These are phyloP conservation scores for Annona squamosa DNA, from an alignment of 164 flowering plant genomes.

Conservation along the genomic window DNA sequence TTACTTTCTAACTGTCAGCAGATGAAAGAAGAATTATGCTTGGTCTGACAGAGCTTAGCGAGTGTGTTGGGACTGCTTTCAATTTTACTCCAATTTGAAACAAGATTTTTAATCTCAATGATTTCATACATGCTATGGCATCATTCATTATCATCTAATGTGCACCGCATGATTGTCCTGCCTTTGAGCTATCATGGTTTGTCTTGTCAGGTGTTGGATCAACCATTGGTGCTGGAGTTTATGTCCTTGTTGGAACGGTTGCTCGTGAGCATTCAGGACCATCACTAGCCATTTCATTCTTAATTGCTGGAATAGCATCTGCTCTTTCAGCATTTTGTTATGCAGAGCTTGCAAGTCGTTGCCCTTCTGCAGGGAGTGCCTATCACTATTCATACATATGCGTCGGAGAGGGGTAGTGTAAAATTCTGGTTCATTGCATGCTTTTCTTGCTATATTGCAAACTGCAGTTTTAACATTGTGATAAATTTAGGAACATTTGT, in stretches of 20 bases:
- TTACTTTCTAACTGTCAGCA: too few species aligned
- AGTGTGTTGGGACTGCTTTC: too few species aligned
- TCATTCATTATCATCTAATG: too few species aligned
- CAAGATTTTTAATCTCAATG: too few species aligned
- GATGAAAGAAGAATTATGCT: too few species aligned
- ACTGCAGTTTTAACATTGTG: not conserved
- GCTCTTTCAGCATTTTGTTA: slow-evolving; percentile 97
- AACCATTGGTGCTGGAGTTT: slow-evolving; percentile 95
- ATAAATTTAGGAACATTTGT: too few species aligned
- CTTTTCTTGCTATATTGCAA: not conserved
- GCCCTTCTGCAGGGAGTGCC: slow-evolving; percentile 98
- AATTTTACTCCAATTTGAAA: too few species aligned
- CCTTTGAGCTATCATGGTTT: not conserved
- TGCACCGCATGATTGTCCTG: too few species aligned
- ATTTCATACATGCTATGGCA: too few species aligned
- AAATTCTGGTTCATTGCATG: not conserved
- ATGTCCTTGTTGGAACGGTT: slow-evolving; percentile 87
- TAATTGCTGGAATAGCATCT: slow-evolving; percentile 92
- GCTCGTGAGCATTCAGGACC: slow-evolving; percentile 96
- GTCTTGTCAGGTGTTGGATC: slow-evolving; percentile 75
- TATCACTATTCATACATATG: slow-evolving; percentile 97
- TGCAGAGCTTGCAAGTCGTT: slow-evolving; percentile 95
- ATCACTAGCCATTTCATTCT: slow-evolving; percentile 76
- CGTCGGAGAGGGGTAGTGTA: slow-evolving; percentile 83
- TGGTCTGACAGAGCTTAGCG: not conserved